Conservation (phyloP, 805 yeast genomes). For the Myxozyma kluyveri region DNA sequence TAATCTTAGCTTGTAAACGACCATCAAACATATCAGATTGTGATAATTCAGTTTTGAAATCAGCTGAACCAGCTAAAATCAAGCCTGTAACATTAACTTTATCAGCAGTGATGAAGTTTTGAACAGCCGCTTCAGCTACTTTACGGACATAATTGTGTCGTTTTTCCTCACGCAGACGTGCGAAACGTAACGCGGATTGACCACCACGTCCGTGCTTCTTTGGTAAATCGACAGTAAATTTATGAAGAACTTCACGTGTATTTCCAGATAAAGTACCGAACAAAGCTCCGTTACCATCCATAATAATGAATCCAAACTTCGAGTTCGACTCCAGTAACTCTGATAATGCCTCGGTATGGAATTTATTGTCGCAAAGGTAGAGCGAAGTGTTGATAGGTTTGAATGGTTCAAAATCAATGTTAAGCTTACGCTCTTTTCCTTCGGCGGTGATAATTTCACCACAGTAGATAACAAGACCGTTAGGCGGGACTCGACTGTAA, state of each 20-base stretch:
- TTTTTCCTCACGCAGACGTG: slow-evolving; percentile 97
- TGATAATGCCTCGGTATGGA: slow-evolving; percentile 94
- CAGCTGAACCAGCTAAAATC: slow-evolving; percentile 98
- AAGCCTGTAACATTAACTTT: slow-evolving; percentile 92
- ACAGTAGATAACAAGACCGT: slow-evolving; percentile 94
- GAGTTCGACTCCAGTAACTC: slow-evolving; percentile 95
- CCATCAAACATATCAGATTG: slow-evolving; percentile 90
- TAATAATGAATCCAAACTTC: slow-evolving; percentile 93
- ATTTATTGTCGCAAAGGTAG: slow-evolving; percentile 95
- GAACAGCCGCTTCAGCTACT: slow-evolving; percentile 97
- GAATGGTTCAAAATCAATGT: slow-evolving; percentile 97
- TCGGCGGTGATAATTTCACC: slow-evolving; percentile 97
- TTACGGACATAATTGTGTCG: slow-evolving; percentile 98
- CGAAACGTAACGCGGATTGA: slow-evolving; percentile 98
- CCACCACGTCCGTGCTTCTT: slow-evolving; percentile 99
- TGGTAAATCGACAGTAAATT: slow-evolving; percentile 95
- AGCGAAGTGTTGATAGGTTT: slow-evolving; percentile 97
- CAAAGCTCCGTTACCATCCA: slow-evolving; percentile 99
- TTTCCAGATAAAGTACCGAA: slow-evolving; percentile 96
- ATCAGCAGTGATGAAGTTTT: slow-evolving; percentile 91
- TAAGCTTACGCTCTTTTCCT: slow-evolving; percentile 95
- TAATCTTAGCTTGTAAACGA: slow-evolving; percentile 81
- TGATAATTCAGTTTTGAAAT: slow-evolving; percentile 91
- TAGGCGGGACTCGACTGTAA: slow-evolving; percentile 84
- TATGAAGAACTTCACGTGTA: slow-evolving; percentile 92